Evolutionary conservation across 1,284 basidiomycete species (phyloP).

Genomic region (Ceratobasidium sp.): DNA sequence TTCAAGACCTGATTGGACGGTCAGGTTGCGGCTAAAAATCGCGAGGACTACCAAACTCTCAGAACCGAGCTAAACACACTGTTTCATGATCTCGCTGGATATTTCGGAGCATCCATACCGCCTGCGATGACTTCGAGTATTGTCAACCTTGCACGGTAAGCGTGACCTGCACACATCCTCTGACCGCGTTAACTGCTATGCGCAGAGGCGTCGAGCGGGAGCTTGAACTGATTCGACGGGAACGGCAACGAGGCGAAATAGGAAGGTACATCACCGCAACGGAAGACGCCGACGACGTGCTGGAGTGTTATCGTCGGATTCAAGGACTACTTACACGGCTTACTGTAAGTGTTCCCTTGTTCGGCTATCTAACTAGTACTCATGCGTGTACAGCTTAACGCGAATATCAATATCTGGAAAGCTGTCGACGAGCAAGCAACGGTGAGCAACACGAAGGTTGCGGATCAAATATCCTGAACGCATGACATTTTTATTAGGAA

Average conservation of each 20-base stretch:
- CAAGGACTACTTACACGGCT: neutral
- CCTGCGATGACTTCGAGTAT: conserved; percentile 28
- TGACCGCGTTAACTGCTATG: neutral
- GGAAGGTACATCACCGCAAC: neutral
- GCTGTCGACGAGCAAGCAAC: conserved; percentile 8
- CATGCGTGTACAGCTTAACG: neutral
- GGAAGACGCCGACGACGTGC: neutral
- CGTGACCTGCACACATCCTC: neutral
- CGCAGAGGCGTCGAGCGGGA: conserved; percentile 10
- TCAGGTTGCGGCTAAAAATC: neutral
- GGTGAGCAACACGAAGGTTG: neutral
- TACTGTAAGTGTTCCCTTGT: neutral
- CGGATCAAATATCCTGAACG: neutral
- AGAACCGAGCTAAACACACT: neutral
- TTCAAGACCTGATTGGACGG: neutral
- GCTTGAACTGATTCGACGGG: neutral
- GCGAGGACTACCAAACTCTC: neutral
- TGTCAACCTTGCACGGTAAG: conserved; percentile 3
- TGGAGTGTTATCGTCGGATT: conserved; percentile 9
- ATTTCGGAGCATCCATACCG: neutral
- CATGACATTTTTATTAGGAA: neutral
- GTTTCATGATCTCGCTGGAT: neutral
- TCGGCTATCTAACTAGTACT: neutral
- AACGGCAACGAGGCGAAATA: neutral
- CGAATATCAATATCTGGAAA: conserved; percentile 7